These are phyloP conservation scores for Trametes sp. DNA, from an alignment of 1,284 basidiomycete genomes.

Conservation along the genomic window DNA sequence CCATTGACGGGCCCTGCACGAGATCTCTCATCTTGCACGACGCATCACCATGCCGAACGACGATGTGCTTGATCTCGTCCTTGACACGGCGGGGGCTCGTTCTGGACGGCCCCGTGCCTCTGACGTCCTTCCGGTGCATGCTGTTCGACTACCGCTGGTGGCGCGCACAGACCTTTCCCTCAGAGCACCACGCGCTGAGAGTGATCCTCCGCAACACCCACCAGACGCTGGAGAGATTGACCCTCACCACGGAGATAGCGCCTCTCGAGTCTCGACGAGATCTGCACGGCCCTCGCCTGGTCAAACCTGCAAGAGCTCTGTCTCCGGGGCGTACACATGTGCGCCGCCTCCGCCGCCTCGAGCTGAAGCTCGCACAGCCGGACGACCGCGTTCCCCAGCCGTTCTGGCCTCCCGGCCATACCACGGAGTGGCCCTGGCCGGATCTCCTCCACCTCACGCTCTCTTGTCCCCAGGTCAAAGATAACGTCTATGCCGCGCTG, in stretches of 20 bases:
- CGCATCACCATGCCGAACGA: too few relatives aligned
- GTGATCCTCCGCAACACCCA: neutral
- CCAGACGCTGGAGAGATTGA: neutral
- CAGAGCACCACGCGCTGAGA: neutral
- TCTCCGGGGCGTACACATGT: neutral
- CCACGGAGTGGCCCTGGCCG: neutral
- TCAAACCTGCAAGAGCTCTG: neutral
- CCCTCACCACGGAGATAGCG: neutral
- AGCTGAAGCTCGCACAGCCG: neutral
- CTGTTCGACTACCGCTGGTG: neutral
- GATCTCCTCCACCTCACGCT: constrained; percentile 1
- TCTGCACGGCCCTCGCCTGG: neutral
- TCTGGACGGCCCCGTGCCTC: neutral
- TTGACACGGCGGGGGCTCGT: too few relatives aligned
- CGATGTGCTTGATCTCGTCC: too few relatives aligned
- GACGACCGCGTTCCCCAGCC: neutral
- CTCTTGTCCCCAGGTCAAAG: neutral
- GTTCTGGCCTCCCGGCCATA: neutral
- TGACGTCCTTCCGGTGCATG: neutral
- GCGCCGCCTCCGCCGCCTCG: neutral
- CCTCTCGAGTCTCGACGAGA: neutral
- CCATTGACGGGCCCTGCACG: too few relatives aligned
- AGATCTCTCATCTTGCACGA: too few relatives aligned
- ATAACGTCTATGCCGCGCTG: neutral
- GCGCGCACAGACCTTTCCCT: neutral